Base-by-base conservation (phyloP, 495 filamentous ascomycete species). In the Hypoxylon cercidicola region DNA sequence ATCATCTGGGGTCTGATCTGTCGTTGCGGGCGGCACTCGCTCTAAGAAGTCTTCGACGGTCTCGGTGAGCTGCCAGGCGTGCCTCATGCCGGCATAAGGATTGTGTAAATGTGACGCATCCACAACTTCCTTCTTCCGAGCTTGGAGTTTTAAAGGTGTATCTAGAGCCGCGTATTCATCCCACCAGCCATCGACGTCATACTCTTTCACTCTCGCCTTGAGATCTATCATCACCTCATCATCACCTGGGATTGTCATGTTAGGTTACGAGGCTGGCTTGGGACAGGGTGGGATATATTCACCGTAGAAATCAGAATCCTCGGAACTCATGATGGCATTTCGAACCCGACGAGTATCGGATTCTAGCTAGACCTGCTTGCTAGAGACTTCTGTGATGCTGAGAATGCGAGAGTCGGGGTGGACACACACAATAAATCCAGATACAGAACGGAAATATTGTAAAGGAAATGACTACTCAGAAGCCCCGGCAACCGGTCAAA, bases 231-330 rank as follows among this genome's bases (percentile, higher is more conserved):
- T 74, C 59, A 80, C 76, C 18, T 82, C 70, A n/a, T 82, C 82
- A 50, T 82, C 81, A 60, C 86, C 88, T 90, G 60, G 21, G 23
- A 2, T 48, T 55, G 11, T 0, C 2, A 5, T 41, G 47, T 73
- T 54, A 75, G 75, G 56, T 60, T 45, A 39, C 11, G 9, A 20
- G 37, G 25, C 1, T 34, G 7, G 20, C 4, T 54, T 47, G 32
- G 44, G 13, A 62, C n/a, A 62, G 50, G 41, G 37, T 28, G 32
- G 52, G 34, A 60, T 35, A 43, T 58, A 55, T 76, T 62, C 23
- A 85, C 89, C 89, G 61, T 92, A 91, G 75, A 91, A 91, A 62
- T 89, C 88, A 4, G 89, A 91, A 32, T 91, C 87, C 39, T 87
- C 87, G n/a, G 85, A 88, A 54, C 88, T 62, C 69, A 73, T 70